Percentiles rank a stretch among this genome's conserved stretches.
Conservation (phyloP, 306 rosid species). For the Sicyos baderoa region DNA sequence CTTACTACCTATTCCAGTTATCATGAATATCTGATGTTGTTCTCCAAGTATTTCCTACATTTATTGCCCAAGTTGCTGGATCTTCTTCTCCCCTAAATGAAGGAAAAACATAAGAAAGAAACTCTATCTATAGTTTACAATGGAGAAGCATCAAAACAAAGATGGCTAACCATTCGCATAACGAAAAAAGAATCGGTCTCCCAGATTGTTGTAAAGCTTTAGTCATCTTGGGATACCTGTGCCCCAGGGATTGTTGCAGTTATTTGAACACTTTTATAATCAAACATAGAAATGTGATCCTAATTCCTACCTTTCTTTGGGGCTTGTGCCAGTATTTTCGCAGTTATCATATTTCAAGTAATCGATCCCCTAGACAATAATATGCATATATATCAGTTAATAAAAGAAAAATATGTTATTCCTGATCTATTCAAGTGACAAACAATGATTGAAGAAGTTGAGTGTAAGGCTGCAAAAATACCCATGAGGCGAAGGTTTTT, state of each 20-base stretch:
- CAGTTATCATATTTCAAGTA: slow-evolving; percentile 82
- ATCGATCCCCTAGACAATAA: slow-evolving; percentile 44
- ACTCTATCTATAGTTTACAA: neutral
- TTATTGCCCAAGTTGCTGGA: slow-evolving; percentile 58
- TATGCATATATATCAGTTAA: neutral
- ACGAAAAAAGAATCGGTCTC: slow-evolving; percentile 50
- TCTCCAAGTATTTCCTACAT: slow-evolving; percentile 76
- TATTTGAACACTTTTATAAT: neutral
- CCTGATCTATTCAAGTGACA: neutral
- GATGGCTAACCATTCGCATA: slow-evolving; percentile 67
- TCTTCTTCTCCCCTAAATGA: slow-evolving; percentile 54
- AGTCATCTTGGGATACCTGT: slow-evolving; percentile 64
- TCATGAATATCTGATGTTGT: slow-evolving; percentile 67
- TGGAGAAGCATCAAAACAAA: neutral
- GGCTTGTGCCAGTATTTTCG: slow-evolving; percentile 37
- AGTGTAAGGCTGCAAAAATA: slow-evolving; percentile 17
- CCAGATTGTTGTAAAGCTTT: slow-evolving; percentile 43
- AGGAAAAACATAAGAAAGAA: neutral
- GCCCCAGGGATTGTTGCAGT: neutral
- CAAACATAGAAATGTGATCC: neutral
- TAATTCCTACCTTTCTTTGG: slow-evolving; percentile 43
- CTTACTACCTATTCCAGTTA: slow-evolving; percentile 48
- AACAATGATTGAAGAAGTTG: neutral
- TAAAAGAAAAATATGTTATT: neutral
- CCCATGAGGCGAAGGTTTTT: slow-evolving; percentile 73